A percentile compares a stretch with the other conserved stretches of the same genome.
These are phyloP conservation scores for Pyricularia sp. DNA, from an alignment of 2,329 filamentous ascomycete species.

Conservation along the genomic window DNA sequence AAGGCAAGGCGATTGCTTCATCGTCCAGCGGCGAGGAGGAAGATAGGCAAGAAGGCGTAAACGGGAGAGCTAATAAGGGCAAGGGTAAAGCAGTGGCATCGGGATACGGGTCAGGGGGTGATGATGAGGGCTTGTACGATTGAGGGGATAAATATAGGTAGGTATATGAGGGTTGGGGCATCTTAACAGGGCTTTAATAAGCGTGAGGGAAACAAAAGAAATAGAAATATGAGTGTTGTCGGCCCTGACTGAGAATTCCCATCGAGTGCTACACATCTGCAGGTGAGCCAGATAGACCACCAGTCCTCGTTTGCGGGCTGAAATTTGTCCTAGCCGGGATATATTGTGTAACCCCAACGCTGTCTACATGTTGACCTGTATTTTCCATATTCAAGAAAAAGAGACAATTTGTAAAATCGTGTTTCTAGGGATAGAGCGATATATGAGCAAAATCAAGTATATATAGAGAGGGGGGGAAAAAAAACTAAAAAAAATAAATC, in stretches of 20 bases:
- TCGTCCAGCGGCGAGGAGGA: slow-evolving; percentile 25
- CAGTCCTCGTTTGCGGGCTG: background rate
- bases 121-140: slow-evolving; percentile 42
- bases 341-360: background rate
- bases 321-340: background rate
- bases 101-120: slow-evolving; percentile 37
- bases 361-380: background rate
- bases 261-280: background rate
- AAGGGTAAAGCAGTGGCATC: slow-evolving; percentile 42
- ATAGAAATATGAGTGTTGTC: background rate
- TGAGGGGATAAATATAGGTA: slow-evolving; percentile 13
- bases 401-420: background rate
- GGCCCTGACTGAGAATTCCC: background rate
- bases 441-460: background rate
- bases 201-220: background rate
- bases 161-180: background rate
- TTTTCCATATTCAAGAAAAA: background rate
- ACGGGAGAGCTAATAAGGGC: slow-evolving; percentile 26
- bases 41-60: slow-evolving; percentile 20
- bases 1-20: slow-evolving; percentile 20
- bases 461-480: background rate
- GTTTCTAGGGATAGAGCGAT: background rate
- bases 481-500: background rate
- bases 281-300: background rate
- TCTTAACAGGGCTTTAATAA: background rate